Evolutionary conservation across 2,329 filamentous ascomycete genomes (phyloP), one percentile per base, ranked within the genome.

Genomic region (Xylaria sp.): DNA sequence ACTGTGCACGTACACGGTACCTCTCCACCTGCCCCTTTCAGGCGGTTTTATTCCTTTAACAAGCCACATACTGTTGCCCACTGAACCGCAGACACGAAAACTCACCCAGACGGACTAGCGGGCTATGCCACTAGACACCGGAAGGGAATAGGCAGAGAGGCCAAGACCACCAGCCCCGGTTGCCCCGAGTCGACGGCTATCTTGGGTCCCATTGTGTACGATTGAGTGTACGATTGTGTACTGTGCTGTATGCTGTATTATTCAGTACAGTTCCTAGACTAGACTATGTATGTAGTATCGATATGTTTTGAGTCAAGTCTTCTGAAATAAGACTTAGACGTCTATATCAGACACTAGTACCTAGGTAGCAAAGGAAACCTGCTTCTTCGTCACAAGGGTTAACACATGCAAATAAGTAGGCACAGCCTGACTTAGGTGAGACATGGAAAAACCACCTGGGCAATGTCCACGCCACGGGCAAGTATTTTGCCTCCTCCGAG

Each of bases 131-230:
- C 47, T 21, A 24, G 17, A 5, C 11, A 50, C 50, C 17, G 2
- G 32, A 11, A 53, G 24, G 50, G 24, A 12, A 39, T 42, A 45
- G 32, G 59, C 51, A 34, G 53, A 51, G 58, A 62, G 19, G 58
- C 66, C 62, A 69, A 65, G 63, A 59, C 53, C 34, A 55, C 45
- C 36, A 57, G 53, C 66, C 55, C 66, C 62, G 42, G 66, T 69
- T 66, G 62, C 57, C 54, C 62, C 66, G 58, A 66, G 47, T 65
- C 57, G 48, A 36, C 32, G 53, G 27, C 34, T 55, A 24, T 50
- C 19, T 50, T 36, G 34, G 34, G 34, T 36, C 34, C 34, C 34
- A 36, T 36, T 36, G 34, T 6, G 34, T 36, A 36, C 34, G 11
- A 34, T 34, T n/a, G 9, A 36, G 7, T 50, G 19, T 50, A 27